Evolutionary conservation across 345 rosid genomes (phyloP).

Genomic region (Eucalyptus marginata): DNA sequence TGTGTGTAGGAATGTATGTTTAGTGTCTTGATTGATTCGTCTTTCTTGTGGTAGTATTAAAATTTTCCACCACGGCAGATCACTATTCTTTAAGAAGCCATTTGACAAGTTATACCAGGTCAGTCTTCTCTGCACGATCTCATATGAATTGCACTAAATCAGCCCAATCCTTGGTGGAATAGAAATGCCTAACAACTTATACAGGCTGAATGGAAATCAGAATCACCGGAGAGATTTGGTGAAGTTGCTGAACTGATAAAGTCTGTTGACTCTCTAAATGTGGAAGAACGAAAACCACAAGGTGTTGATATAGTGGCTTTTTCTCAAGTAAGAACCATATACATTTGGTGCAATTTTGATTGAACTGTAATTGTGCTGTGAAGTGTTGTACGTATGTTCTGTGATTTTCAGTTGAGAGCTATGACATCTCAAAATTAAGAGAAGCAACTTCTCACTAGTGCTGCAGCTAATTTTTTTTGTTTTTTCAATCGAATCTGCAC

Average conservation of each 20-base stretch:
- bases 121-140: neutral
- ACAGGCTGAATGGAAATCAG: constrained; percentile 92
- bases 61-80: constrained; percentile 68
- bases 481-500: too few species aligned
- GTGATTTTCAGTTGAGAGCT: too few species aligned
- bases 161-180: neutral
- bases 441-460: too few species aligned
- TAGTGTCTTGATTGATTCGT: neutral
- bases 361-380: too few species aligned
- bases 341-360: too few species aligned
- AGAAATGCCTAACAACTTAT: neutral
- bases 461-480: too few species aligned
- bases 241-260: constrained; percentile 60
- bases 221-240: constrained; percentile 56
- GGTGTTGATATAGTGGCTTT: too few species aligned
- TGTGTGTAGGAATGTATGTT: neutral
- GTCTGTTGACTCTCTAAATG: constrained; percentile 49
- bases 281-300: constrained; percentile 49
- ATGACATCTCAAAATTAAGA: too few species aligned
- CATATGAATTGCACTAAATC: neutral
- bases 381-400: too few species aligned
- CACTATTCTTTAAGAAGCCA: constrained; percentile 59
- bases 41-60: constrained; percentile 48
- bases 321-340: too few species aligned
- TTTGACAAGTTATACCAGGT: constrained; percentile 91